A percentile compares a stretch with the other conserved stretches of the same genome.
Conservation (phyloP, 2,329 filamentous ascomycete genomes). For the Lecanosticta acicola region DNA sequence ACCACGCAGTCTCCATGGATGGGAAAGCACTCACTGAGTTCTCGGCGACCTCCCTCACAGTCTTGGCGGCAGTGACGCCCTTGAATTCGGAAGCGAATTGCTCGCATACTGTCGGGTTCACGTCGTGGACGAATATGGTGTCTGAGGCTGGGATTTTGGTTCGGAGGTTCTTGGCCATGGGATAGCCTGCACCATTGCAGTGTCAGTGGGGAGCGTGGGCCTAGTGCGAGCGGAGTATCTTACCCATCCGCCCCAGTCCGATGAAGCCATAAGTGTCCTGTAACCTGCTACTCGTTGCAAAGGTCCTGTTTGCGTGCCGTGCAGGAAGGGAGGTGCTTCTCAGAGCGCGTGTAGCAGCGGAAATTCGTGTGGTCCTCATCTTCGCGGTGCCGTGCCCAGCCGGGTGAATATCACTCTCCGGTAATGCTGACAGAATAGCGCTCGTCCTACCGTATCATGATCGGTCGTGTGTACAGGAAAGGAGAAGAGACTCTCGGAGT, state of each 20-base stretch:
- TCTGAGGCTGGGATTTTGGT: slow-evolving; percentile 60
- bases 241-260: slow-evolving; percentile 48
- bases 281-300: slow-evolving; percentile 39
- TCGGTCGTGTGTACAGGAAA: too few species aligned
- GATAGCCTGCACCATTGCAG: slow-evolving; percentile 51
- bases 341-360: neutral
- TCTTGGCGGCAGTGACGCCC: slow-evolving; percentile 52
- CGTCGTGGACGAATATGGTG: slow-evolving; percentile 59
- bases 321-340: neutral
- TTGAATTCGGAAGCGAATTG: slow-evolving; percentile 52
- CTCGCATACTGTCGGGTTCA: slow-evolving; percentile 53
- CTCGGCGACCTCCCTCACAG: slow-evolving; percentile 58
- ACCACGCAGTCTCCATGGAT: neutral
- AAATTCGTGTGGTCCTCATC: neutral
- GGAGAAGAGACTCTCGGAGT: too few species aligned
- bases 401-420: too few species aligned
- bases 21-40: slow-evolving; percentile 53
- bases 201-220: slow-evolving; percentile 7
- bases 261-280: slow-evolving; percentile 48
- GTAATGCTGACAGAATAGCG: too few species aligned
- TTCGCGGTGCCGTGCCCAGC: neutral
- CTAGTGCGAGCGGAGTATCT: too few species aligned
- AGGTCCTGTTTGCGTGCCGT: slow-evolving; percentile 31
- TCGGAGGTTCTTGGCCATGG: slow-evolving; percentile 67
- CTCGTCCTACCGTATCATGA: too few species aligned